Conservation (phyloP, 2,329 filamentous ascomycete species). For the Immersiporthe knoxdaviesiana region DNA sequence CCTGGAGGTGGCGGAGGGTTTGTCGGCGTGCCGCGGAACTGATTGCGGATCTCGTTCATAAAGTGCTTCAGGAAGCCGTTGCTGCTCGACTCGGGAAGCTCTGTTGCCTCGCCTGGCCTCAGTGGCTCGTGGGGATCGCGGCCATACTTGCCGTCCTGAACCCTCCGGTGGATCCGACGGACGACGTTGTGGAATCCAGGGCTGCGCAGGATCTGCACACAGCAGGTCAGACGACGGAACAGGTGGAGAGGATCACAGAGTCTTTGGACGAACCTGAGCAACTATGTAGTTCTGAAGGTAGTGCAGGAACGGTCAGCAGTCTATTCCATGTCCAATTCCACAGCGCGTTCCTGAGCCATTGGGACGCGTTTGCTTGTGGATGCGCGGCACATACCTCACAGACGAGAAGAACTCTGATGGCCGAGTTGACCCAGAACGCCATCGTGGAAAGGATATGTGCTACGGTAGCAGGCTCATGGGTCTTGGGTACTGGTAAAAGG, state of each 20-base stretch:
- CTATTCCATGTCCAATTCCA: neutral
- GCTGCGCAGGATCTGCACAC: conserved; percentile 50
- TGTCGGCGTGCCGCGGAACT: conserved; percentile 50
- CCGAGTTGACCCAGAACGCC: neutral
- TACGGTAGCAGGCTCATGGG: neutral
- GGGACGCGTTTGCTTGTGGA: neutral
- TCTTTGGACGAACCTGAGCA: conserved; percentile 26
- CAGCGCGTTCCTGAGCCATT: neutral
- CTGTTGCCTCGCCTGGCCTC: conserved; percentile 55
- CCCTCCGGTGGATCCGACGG: conserved; percentile 53
- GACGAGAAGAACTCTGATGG: conserved; percentile 5
- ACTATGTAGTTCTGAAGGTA: conserved; percentile 32
- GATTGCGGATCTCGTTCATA: conserved; percentile 54
- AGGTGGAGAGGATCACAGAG: neutral
- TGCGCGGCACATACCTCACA: conserved; percentile 5
- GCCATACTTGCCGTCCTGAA: conserved; percentile 54
- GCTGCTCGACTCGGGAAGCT: conserved; percentile 33
- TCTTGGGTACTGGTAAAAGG: too few species aligned
- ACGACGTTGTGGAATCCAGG: conserved; percentile 57
- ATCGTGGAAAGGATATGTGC: neutral
- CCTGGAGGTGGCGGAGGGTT: conserved; percentile 37
- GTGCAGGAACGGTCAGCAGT: neutral
- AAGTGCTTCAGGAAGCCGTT: conserved; percentile 53
- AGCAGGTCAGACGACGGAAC: neutral
- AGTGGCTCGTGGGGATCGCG: conserved; percentile 55